phyloP scores from a whole-genome alignment of 2,329 filamentous ascomycete genomes.

The Aspergillus niger region DNA sequence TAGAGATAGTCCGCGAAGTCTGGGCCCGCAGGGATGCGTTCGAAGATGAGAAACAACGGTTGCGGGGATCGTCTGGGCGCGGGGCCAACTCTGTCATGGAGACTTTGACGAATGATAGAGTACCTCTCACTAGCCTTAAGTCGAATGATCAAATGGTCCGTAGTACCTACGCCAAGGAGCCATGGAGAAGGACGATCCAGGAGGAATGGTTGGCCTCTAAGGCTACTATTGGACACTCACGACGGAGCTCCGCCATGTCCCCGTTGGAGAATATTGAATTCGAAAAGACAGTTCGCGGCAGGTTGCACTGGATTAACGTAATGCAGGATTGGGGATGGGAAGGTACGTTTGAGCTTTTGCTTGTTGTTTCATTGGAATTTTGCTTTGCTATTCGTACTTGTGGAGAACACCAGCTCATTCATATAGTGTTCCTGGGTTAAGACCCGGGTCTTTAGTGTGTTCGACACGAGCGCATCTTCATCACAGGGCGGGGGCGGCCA shows the following conservation, averaged over 20 bases:
- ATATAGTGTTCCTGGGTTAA: conserved; percentile 44
- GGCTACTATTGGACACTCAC: conserved; percentile 20
- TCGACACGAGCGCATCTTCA: background rate
- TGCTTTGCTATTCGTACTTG: conserved; percentile 2
- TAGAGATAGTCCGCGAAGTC: conserved; percentile 66
- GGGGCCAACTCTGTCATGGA: conserved; percentile 18
- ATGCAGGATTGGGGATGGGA: conserved; percentile 76
- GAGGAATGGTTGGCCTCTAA: conserved; percentile 16
- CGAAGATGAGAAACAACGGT: conserved; percentile 44
- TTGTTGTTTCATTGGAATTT: conserved; percentile 8
- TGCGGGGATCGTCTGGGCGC: conserved; percentile 28
- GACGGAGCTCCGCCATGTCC: conserved; percentile 34
- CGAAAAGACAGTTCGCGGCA: conserved; percentile 66
- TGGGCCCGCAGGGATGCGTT: conserved; percentile 64
- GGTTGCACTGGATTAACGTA: conserved; percentile 69
- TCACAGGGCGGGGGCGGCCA: background rate
- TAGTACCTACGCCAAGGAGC: conserved; percentile 24
- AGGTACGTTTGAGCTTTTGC: conserved; percentile 51
- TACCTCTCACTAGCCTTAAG: conserved; percentile 11
- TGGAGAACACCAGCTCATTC: conserved; percentile 10
- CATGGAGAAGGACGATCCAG: conserved; percentile 24
- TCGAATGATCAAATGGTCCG: background rate
- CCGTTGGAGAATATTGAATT: conserved; percentile 52
- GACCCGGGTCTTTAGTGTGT: background rate
- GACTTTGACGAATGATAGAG: conserved; percentile 23